A percentile compares a stretch with the other conserved stretches of the same genome.
Conservation (phyloP, 2,329 filamentous ascomycete genomes). For the Fusarium pseudocircinatum region DNA sequence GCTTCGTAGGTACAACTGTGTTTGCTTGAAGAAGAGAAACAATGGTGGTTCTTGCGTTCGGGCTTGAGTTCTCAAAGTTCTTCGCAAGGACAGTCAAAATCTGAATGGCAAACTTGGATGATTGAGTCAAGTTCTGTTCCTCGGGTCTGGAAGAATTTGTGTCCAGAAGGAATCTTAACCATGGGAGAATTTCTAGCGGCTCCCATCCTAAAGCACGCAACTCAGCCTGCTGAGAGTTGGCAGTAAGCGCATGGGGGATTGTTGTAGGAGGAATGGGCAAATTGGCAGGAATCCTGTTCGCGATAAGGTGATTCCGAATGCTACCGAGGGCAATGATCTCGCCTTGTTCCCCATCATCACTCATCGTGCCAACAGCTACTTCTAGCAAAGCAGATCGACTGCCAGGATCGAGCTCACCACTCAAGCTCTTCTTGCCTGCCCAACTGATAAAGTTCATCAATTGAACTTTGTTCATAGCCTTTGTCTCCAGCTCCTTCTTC, state of each 20-base stretch:
- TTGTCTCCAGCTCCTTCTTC: constrained; percentile 81
- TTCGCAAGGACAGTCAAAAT: constrained; percentile 86
- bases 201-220: constrained; percentile 87
- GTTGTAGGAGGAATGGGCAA: constrained; percentile 84
- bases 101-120: constrained; percentile 77
- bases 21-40: constrained; percentile 71
- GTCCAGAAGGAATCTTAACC: constrained; percentile 84
- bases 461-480: constrained; percentile 81
- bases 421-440: constrained; percentile 76
- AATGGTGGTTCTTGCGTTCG: constrained; percentile 72
- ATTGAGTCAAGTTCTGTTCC: constrained; percentile 76
- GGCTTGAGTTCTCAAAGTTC: constrained; percentile 84
- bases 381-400: constrained; percentile 78
- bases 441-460: constrained; percentile 85
- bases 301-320: constrained; percentile 78
- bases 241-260: constrained; percentile 86
- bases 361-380: constrained; percentile 79
- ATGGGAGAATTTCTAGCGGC: constrained; percentile 83
- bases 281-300: constrained; percentile 81
- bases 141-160: constrained; percentile 67
- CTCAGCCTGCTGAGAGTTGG: constrained; percentile 70
- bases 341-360: constrained; percentile 68
- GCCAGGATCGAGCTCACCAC: constrained; percentile 75
- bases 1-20: constrained; percentile 87
- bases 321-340: constrained; percentile 80